Evolutionary conservation across 805 yeast species (phyloP), one percentile per base, ranked within the genome.

Genomic region (Wickerhamiella vanderwaltii): DNA sequence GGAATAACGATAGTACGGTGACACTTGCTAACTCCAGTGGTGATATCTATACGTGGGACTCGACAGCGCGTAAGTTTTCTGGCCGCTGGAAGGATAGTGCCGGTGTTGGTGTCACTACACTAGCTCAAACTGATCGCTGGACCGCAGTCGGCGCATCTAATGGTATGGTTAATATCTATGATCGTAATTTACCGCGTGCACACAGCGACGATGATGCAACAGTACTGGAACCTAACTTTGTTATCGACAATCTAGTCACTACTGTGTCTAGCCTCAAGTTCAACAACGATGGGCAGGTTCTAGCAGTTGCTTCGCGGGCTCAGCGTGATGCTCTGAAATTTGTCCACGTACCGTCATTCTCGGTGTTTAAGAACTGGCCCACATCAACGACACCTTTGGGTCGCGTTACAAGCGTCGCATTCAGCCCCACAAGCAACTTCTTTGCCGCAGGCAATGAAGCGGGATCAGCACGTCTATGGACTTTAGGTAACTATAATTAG

Each of bases 371-470:
- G 37, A 91, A 91, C 65, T 91, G 98, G 98, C 99, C 99, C 13
- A 91, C 97, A 1, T 77, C 88, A 40, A 86, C 86, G 5, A 88
- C 98, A 1, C 97, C 98, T 9, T 69, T 91, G 50, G 99, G 98
- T n/a, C 76, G 79, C 50, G 95, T 91, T 25, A 83, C 95, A 0
- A 62, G 77, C 13, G 79, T 76, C 2, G 72, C 75, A 12, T 88
- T 88, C 60, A 76, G 93, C 32, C 85, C 91, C 20, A 73, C 74
- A 48, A 75, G 77, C 45, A 91, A 84, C 60, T 74, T 87, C 77
- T 59, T 91, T 37, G 84, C 87, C 13, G 73, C 85, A 1, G 98
- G 95, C 48, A 88, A 87, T 54, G 94, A 84, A 53, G 83, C 76
- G 19, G 99, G 98, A 7, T 77, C 74, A 55, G 91, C 79, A 6